A percentile compares a stretch with the other conserved stretches of the same genome.
Conservation (phyloP, 2,329 filamentous ascomycete species). For the Colletotrichum godetiae region DNA sequence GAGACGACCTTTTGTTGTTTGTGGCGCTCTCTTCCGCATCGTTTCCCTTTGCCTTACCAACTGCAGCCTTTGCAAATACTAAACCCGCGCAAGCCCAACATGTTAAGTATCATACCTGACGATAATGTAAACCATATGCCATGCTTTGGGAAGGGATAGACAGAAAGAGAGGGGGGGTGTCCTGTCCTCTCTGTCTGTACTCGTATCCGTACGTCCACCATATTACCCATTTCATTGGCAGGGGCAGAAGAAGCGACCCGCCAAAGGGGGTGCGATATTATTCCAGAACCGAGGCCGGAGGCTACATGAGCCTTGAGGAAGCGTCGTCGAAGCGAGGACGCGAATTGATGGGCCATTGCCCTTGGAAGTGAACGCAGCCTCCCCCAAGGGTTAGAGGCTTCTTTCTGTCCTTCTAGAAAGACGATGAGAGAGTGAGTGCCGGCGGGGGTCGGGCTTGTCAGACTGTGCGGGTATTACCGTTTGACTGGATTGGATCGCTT, state of each 20-base stretch:
- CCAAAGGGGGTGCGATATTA: background rate
- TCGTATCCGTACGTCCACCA: background rate
- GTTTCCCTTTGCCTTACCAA: background rate
- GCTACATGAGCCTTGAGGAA: background rate
- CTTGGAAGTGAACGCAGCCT: background rate
- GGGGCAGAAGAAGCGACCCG: background rate
- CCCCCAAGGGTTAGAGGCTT: background rate
- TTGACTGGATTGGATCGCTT: no score
- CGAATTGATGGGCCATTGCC: no score
- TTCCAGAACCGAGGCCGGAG: constrained; percentile 8
- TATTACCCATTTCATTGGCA: background rate
- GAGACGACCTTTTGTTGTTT: background rate
- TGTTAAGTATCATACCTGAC: no score
- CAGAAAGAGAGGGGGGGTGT: background rate
- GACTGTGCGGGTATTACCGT: no score
- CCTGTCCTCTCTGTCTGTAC: background rate
- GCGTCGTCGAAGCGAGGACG: background rate
- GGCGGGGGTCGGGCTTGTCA: no score
- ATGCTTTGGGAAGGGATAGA: no score
- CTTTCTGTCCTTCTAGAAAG: background rate
- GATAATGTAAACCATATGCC: no score
- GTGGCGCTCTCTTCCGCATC: background rate
- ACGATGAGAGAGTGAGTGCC: background rate
- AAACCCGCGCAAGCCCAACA: no score
- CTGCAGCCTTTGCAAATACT: no score